Evolutionary conservation across 768 basidiomycete genomes (phyloP), one percentile per base, ranked within the genome.

Genomic region (Boletus pseudopeckii): DNA sequence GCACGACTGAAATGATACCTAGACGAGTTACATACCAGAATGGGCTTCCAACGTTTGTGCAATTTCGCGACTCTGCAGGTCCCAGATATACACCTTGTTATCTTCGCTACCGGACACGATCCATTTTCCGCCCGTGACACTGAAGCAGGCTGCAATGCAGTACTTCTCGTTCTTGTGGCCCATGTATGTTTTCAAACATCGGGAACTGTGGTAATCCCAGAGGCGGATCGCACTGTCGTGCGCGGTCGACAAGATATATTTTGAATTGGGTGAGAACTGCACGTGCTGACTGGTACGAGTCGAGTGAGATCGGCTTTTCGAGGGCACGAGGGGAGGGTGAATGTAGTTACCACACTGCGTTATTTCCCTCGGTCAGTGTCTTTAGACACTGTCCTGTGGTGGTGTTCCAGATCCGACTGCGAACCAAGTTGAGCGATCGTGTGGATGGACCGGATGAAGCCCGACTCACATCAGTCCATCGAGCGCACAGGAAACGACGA

Each of bases 331-430:
- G 2, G 28, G 7, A 4, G 8, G n/a, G 15, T 6, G 33, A 46
- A 50, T 9, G 10, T 39, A 41, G 15, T 64, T 60, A 92, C 88
- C 84, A 94, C 58, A 92, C 80, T 2, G 93, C 89, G 42, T 90
- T 84, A 47, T 88, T 85, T 17, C 90, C 91, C 71, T 97, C 93
- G 10, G 92, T 90, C 24, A 99, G 80, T 0, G 96, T 98, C 72
- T 97, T 98, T 28, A 99, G 80, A 71, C 96, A 99, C 64, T 98
- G 94, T 0, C 94, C 95, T 18, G 90, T 86, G 18, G 83, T 80
- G 0, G 90, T 87, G 59, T 93, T 92, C 96, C 96, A 99, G 69
- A 99, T 88, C 28, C 96, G 95, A 63, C 96, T 98, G 64, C 7
- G 20, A 38, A 41, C 15, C 3, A n/a, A 20, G 17, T 11, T 28